These are phyloP conservation scores for Diplodia seriata DNA, from an alignment of 2,329 filamentous ascomycete genomes.

Conservation along the genomic window DNA sequence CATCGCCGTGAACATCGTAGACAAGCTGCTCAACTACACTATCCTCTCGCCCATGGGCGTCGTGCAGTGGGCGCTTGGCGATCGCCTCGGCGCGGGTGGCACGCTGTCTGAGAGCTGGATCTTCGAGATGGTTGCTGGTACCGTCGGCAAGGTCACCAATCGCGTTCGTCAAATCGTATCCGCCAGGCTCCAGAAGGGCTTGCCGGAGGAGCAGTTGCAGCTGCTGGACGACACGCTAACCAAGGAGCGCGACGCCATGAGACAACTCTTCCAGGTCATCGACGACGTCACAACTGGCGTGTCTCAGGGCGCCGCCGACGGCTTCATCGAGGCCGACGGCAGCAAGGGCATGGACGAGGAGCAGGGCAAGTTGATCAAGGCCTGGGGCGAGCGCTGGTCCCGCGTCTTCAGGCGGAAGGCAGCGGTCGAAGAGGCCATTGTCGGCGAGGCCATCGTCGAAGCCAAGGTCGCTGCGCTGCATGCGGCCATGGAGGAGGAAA, in stretches of 20 bases:
- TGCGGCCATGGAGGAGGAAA: constrained; percentile 20
- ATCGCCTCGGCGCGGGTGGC: constrained; percentile 68
- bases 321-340: constrained; percentile 74
- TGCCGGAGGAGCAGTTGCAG: constrained; percentile 63
- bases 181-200: constrained; percentile 64
- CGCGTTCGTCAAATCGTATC: constrained; percentile 81
- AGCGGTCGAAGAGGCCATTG: constrained; percentile 82
- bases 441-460: constrained; percentile 62
- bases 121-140: constrained; percentile 89
- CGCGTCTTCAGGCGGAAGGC: constrained; percentile 82
- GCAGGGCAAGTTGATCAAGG: constrained; percentile 67
- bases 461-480: constrained; percentile 49
- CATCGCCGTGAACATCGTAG: constrained; percentile 88
- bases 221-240: constrained; percentile 70
- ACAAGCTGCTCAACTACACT: constrained; percentile 97
- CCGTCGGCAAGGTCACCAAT: constrained; percentile 86
- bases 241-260: constrained; percentile 75
- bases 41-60: constrained; percentile 87
- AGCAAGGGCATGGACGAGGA: constrained; percentile 49
- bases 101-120: constrained; percentile 76
- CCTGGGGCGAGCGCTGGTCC: constrained; percentile 87
- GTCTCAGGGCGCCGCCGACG: constrained; percentile 75
- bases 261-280: constrained; percentile 79
- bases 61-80: constrained; percentile 85
- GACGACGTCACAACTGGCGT: constrained; percentile 78